These are phyloP conservation scores for Ophiostoma sp. DNA, from an alignment of 2,329 filamentous ascomycete genomes.

Conservation along the genomic window DNA sequence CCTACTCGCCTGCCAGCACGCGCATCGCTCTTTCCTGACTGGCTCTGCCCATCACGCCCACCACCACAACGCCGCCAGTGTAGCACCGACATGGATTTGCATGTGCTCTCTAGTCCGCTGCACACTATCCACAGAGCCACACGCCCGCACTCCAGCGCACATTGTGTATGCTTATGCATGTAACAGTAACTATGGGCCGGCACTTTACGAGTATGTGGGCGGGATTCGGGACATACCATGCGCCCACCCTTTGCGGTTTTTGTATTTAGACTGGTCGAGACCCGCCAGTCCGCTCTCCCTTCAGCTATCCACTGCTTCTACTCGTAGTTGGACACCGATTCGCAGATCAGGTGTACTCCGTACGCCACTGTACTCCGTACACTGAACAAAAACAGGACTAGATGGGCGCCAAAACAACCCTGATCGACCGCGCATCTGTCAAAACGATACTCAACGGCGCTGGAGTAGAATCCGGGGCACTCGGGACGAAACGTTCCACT, in stretches of 20 bases:
- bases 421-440: too few species aligned
- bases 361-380: too few species aligned
- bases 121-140: background rate
- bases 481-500: too few species aligned
- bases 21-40: conserved; percentile 2
- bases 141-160: too few species aligned
- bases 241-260: background rate
- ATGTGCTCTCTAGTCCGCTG: background rate
- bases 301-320: too few species aligned
- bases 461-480: too few species aligned
- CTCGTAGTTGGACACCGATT: too few species aligned
- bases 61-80: background rate
- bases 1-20: background rate
- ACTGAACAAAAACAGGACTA: too few species aligned
- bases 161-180: background rate
- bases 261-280: background rate
- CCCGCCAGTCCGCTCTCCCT: background rate
- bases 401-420: too few species aligned
- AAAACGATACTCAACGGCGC: too few species aligned
- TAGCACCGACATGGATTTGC: background rate
- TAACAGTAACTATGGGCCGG: conserved; percentile 3
- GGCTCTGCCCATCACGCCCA: background rate
- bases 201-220: background rate
- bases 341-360: too few species aligned
- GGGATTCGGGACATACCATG: background rate